Conservation (phyloP, 1,284 basidiomycete genomes). For the Cutaneotrichosporon cutaneum region DNA sequence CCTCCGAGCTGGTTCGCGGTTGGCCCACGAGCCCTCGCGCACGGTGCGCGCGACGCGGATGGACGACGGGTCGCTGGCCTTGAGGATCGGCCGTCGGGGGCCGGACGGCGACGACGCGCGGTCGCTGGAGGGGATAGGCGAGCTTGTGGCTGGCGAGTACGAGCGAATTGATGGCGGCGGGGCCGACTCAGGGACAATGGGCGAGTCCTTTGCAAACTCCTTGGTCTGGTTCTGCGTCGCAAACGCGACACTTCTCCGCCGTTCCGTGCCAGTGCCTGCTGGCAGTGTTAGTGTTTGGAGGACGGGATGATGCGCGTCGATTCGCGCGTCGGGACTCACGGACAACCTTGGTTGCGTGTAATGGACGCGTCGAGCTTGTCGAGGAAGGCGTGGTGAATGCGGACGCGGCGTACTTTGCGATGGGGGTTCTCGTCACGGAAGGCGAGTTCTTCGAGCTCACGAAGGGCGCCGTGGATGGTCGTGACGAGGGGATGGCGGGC, state of each 20-base stretch:
- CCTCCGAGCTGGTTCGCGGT: constrained; percentile 46
- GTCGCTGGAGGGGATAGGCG: constrained; percentile 16
- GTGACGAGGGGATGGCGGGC: background rate
- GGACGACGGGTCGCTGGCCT: constrained; percentile 26
- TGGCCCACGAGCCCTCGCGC: constrained; percentile 49
- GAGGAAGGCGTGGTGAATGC: background rate
- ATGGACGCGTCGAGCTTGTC: constrained; percentile 2
- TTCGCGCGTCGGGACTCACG: constrained; percentile 6
- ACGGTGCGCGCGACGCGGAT: constrained; percentile 45
- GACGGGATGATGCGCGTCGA: background rate
- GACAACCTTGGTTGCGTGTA: constrained; percentile 14
- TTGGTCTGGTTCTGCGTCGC: constrained; percentile 40
- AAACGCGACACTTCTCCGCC: constrained; percentile 32
- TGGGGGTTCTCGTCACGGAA: background rate
- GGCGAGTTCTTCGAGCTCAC: background rate
- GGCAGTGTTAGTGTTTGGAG: background rate
- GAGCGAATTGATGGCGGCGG: constrained; percentile 11
- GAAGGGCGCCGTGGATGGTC: background rate
- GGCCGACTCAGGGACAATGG: constrained; percentile 25
- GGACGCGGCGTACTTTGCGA: background rate
- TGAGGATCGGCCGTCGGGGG: constrained; percentile 36
- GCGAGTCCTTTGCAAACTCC: constrained; percentile 39
- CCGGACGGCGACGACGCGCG: constrained; percentile 13
- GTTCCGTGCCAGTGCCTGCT: background rate
- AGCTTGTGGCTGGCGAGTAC: constrained; percentile 2